phyloP scores from a whole-genome alignment of 345 rosid species.

The Melaleuca quinquenervia region DNA sequence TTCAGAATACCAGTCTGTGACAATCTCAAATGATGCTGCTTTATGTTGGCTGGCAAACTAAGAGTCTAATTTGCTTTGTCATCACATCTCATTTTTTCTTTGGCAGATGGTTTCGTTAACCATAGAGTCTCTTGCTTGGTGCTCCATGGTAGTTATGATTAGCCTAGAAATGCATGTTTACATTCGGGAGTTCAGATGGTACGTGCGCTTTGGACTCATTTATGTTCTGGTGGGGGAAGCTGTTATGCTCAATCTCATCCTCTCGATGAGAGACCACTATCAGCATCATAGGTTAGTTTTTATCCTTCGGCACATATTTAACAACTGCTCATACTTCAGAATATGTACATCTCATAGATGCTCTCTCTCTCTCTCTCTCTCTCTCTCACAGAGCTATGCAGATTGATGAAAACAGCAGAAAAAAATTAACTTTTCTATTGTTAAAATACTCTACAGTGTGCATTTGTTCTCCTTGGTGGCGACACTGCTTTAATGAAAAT shows the following conservation, averaged over 20 bases:
- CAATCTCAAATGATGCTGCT: neutral
- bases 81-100: neutral
- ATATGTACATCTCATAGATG: neutral
- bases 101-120: constrained; percentile 51
- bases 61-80: neutral
- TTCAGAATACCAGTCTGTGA: neutral
- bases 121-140: constrained; percentile 73
- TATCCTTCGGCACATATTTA: neutral
- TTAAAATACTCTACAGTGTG: neutral
- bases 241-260: constrained; percentile 66
- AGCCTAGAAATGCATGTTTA: constrained; percentile 58
- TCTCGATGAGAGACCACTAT: constrained; percentile 37
- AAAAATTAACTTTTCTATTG: neutral
- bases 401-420: neutral
- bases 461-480: neutral
- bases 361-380: neutral
- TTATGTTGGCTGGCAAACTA: neutral
- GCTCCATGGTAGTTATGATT: constrained; percentile 60
- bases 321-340: neutral
- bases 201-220: constrained; percentile 68
- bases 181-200: constrained; percentile 69
- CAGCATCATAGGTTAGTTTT: constrained; percentile 24
- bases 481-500: constrained; percentile 5
- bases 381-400: neutral
- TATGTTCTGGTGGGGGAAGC: constrained; percentile 83